phyloP scores from a whole-genome alignment of 768 basidiomycete species.

The Russula vinacea region DNA sequence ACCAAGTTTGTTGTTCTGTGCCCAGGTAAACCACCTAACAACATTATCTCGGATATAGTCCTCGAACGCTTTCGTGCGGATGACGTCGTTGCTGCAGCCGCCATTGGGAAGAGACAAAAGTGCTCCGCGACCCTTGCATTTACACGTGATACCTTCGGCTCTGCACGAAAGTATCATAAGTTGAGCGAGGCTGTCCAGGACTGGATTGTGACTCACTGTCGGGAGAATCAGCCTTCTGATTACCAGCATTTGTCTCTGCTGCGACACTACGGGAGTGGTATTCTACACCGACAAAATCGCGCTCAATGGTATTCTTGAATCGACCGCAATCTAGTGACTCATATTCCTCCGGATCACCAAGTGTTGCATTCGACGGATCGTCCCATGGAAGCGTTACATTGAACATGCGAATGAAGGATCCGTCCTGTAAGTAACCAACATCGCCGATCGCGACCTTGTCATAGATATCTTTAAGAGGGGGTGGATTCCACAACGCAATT shows the following conservation, averaged over 20 bases:
- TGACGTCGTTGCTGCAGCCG: background rate
- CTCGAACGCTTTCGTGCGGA: slow-evolving; percentile 2
- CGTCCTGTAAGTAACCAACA: slow-evolving; percentile 28
- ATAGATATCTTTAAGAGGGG: slow-evolving; percentile 17
- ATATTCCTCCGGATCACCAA: background rate
- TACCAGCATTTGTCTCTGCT: background rate
- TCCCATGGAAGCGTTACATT: slow-evolving; percentile 15
- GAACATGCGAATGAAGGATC: slow-evolving; percentile 27
- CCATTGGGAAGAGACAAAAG: background rate
- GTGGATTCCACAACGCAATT: slow-evolving; percentile 27
- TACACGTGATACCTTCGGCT: background rate
- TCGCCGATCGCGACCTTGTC: slow-evolving; percentile 26
- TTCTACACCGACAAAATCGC: background rate
- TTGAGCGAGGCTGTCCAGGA: background rate
- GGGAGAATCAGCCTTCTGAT: background rate
- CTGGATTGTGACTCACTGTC: background rate
- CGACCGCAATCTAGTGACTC: background rate
- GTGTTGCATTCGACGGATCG: background rate
- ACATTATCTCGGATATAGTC: slow-evolving; percentile 9
- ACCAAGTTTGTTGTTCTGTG: background rate
- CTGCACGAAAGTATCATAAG: background rate
- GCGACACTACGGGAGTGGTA: slow-evolving; percentile 2
- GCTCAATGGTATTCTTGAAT: background rate
- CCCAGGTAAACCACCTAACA: slow-evolving; percentile 2
- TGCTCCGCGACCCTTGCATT: slow-evolving; percentile 4